Evolutionary conservation across 2,329 filamentous ascomycete species (phyloP).

Genomic region (Penicillium olsonii): DNA sequence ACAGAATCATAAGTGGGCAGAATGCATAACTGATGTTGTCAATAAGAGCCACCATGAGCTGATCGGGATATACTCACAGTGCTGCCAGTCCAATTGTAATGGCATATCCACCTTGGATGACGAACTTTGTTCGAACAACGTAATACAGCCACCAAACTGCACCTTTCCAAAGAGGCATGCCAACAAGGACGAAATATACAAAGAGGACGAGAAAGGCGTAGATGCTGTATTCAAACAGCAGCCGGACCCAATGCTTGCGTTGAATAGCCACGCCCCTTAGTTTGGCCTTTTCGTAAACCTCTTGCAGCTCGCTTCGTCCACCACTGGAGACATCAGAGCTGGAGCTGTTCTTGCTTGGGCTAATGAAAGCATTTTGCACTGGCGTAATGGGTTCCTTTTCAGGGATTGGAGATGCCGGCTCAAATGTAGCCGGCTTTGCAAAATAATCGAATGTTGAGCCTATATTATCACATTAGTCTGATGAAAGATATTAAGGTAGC

Average conservation of each 20-base stretch:
- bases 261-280: conserved; percentile 22
- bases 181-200: conserved; percentile 51
- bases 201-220: conserved; percentile 42
- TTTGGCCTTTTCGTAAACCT: conserved; percentile 24
- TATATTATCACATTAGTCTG: not conserved
- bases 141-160: conserved; percentile 47
- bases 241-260: conserved; percentile 37
- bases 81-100: conserved; percentile 42
- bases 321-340: conserved; percentile 10
- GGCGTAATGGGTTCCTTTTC: conserved; percentile 20
- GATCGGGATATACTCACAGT: conserved; percentile 29
- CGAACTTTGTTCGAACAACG: conserved; percentile 43
- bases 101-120: conserved; percentile 44
- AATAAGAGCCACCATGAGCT: not conserved
- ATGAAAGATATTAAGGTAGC: not conserved
- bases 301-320: conserved; percentile 15
- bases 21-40: conserved; percentile 30
- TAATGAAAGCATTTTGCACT: conserved; percentile 14
- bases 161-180: conserved; percentile 50
- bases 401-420: conserved; percentile 2
- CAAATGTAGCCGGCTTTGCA: conserved; percentile 1
- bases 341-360: conserved; percentile 9
- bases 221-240: conserved; percentile 41
- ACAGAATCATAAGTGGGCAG: conserved; percentile 32
- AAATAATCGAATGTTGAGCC: conserved; percentile 1